Evolutionary conservation across 768 basidiomycete genomes (phyloP).

Genomic region (Boletus rubropictus): DNA sequence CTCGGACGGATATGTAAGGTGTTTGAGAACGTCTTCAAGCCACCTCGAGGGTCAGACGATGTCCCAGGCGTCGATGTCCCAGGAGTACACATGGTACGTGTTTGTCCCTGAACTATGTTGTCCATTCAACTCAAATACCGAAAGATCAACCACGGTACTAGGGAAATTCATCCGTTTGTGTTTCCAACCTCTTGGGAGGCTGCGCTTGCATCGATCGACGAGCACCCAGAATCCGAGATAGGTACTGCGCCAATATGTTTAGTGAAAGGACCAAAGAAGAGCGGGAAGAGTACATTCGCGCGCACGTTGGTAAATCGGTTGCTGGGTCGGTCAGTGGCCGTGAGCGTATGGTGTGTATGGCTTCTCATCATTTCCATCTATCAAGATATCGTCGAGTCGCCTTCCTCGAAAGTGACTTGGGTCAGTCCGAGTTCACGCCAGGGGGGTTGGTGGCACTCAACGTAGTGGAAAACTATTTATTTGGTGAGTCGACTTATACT

Average conservation of each 20-base stretch:
- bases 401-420: slow-evolving; percentile 87
- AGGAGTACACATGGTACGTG: slow-evolving; percentile 45
- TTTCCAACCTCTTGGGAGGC: slow-evolving; percentile 35
- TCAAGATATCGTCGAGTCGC: slow-evolving; percentile 74
- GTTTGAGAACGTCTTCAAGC: slow-evolving; percentile 59
- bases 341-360: neutral
- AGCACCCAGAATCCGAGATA: slow-evolving; percentile 5
- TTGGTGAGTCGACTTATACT: slow-evolving; percentile 46
- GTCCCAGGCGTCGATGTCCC: slow-evolving; percentile 40
- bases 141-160: slow-evolving; percentile 24
- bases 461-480: slow-evolving; percentile 56
- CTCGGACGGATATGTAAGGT: slow-evolving; percentile 57
- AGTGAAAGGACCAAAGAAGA: slow-evolving; percentile 80
- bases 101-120: neutral
- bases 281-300: slow-evolving; percentile 88
- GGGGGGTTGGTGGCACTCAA: slow-evolving; percentile 81
- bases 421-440: slow-evolving; percentile 91
- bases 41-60: slow-evolving; percentile 30
- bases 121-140: slow-evolving; percentile 15
- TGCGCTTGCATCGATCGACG: slow-evolving; percentile 19
- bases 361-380: neutral
- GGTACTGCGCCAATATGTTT: slow-evolving; percentile 42
- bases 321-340: slow-evolving; percentile 41
- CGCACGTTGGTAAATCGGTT: slow-evolving; percentile 68
- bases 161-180: slow-evolving; percentile 31